Conservation (phyloP, 805 yeast genomes). For the Yarrowia divulgata region DNA sequence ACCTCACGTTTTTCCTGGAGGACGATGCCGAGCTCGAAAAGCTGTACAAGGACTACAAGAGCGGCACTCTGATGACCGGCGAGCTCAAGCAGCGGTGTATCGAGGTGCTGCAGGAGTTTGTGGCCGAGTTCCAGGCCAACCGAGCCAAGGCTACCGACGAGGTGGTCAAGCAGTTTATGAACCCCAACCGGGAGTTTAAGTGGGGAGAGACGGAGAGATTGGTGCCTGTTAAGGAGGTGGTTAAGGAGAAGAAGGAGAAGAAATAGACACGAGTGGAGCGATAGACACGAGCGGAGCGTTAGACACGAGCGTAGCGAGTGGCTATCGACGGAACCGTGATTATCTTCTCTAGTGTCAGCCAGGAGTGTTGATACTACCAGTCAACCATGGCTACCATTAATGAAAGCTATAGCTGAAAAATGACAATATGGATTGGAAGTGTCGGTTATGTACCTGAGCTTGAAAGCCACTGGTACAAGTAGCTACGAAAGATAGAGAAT, state of each 20-base stretch:
- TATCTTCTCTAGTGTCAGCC: too few species aligned
- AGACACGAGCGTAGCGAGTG: too few species aligned
- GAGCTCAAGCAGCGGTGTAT: constrained; percentile 91
- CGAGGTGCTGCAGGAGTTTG: constrained; percentile 78
- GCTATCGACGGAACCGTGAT: too few species aligned
- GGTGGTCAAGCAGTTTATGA: constrained; percentile 71
- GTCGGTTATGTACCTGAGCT: too few species aligned
- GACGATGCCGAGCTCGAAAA: constrained; percentile 80
- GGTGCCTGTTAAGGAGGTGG: constrained; percentile 70
- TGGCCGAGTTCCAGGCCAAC: constrained; percentile 79
- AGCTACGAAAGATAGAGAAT: too few species aligned
- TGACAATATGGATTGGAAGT: too few species aligned
- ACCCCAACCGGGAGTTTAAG: constrained; percentile 69
- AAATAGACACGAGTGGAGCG: neutral
- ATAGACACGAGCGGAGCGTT: too few species aligned
- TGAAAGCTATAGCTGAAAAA: too few species aligned
- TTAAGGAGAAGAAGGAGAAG: constrained; percentile 43
- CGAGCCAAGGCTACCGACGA: constrained; percentile 71
- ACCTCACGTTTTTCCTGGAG: constrained; percentile 84
- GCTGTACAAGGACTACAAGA: constrained; percentile 68
- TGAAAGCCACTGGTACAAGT: too few species aligned
- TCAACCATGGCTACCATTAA: too few species aligned
- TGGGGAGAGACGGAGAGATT: constrained; percentile 77
- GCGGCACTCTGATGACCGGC: constrained; percentile 87
- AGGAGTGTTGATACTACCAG: too few species aligned